Conservation (phyloP, 1,284 basidiomycete genomes). For the Ganoderma sp. region DNA sequence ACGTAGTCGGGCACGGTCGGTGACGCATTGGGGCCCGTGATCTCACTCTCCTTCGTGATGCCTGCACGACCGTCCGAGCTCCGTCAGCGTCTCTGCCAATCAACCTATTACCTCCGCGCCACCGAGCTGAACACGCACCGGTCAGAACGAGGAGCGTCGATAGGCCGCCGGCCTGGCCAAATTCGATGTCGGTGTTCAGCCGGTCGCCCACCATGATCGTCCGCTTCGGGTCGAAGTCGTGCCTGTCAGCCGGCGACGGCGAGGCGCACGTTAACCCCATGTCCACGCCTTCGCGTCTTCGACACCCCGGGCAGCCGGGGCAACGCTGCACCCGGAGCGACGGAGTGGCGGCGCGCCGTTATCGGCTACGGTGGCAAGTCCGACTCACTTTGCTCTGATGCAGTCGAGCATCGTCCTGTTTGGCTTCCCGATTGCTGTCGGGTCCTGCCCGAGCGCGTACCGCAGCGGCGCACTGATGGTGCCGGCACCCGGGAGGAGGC, state of each 20-base stretch:
- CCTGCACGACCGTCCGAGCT: conserved; percentile 49
- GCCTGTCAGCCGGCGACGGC: conserved; percentile 50
- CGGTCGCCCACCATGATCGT: conserved; percentile 98
- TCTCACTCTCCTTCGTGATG: conserved; percentile 73
- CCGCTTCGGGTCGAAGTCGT: conserved; percentile 81
- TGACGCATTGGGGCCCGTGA: conserved; percentile 74
- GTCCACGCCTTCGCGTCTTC: neutral
- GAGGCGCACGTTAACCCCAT: conserved; percentile 2
- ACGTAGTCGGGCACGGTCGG: conserved; percentile 81
- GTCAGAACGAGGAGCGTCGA: conserved; percentile 92
- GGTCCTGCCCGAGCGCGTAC: conserved; percentile 74
- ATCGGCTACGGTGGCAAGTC: no score
- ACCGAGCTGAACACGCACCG: conserved; percentile 52
- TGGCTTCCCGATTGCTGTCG: conserved; percentile 91
- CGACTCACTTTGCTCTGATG: conserved; percentile 89
- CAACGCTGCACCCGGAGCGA: neutral
- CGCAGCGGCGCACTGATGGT: conserved; percentile 84
- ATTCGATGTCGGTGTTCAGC: conserved; percentile 93
- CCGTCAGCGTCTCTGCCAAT: neutral
- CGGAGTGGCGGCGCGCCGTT: neutral
- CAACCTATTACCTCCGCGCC: neutral
- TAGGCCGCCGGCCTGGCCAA: conserved; percentile 87
- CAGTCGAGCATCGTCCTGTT: conserved; percentile 93
- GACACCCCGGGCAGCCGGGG: neutral
- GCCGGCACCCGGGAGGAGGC: conserved; percentile 88